Evolutionary conservation across 371 early-diverging fungal species (phyloP).

Genomic region (Amoeboradix gromovi): DNA sequence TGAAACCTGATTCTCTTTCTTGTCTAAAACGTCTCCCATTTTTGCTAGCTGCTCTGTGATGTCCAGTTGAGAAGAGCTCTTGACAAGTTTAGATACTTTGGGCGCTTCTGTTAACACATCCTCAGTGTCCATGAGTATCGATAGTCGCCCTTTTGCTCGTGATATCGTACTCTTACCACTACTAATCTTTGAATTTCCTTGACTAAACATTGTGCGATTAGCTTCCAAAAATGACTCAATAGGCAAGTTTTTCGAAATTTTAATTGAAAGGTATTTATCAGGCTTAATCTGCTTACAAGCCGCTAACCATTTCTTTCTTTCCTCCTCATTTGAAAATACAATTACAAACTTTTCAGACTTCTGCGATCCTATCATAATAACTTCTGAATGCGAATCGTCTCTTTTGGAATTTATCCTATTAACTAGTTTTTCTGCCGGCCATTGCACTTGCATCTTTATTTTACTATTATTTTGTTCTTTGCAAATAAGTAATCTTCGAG

Average conservation of each 20-base stretch:
- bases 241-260: not conserved
- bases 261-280: not conserved
- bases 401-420: not conserved
- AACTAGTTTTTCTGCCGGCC: not conserved
- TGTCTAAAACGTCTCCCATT: not conserved
- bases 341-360: not conserved
- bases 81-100: not conserved
- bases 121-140: not conserved
- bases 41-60: not conserved
- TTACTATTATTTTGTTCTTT: not conserved
- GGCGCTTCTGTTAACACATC: not conserved
- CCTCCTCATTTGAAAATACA: not conserved
- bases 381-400: not conserved
- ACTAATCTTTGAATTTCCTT: not conserved
- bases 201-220: not conserved
- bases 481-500: not conserved
- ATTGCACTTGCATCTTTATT: not conserved
- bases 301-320: not conserved
- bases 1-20: not conserved
- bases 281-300: not conserved
- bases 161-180: not conserved
- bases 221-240: not conserved
- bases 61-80: not conserved
- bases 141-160: not conserved
- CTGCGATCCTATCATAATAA: not conserved